phyloP scores from a whole-genome alignment of 148 eudicot species.

The Nyssa sinensis region DNA sequence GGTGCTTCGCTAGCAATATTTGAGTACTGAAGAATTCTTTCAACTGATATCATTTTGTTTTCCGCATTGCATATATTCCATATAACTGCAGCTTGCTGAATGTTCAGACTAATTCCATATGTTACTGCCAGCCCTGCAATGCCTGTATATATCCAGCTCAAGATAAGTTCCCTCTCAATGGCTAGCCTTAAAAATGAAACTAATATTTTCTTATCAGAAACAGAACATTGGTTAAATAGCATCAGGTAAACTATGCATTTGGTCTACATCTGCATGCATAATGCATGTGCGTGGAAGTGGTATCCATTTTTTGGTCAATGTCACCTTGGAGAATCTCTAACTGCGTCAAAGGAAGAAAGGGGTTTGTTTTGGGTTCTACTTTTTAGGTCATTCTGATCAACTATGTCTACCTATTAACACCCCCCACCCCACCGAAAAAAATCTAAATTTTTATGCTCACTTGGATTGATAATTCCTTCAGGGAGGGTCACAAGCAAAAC shows the following conservation, averaged over 20 bases:
- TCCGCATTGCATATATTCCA: slow-evolving; percentile 98
- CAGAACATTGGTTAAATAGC: neutral
- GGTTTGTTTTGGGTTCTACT: neutral
- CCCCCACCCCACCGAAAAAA: no score
- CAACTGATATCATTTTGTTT: slow-evolving; percentile 98
- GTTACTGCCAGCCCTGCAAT: slow-evolving; percentile 97
- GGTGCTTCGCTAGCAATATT: slow-evolving; percentile 86
- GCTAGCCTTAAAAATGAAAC: neutral
- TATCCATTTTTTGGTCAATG: neutral
- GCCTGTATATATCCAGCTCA: slow-evolving; percentile 46
- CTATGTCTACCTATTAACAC: neutral
- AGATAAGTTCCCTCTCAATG: neutral
- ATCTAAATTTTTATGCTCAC: slow-evolving; percentile 35
- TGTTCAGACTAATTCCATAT: slow-evolving; percentile 92
- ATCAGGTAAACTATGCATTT: neutral
- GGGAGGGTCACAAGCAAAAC: slow-evolving; percentile 90
- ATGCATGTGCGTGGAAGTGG: neutral
- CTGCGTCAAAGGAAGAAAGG: neutral
- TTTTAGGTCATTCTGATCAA: neutral
- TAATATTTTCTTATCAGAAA: neutral
- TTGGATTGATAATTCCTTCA: slow-evolving; percentile 89
- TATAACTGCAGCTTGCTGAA: slow-evolving; percentile 88
- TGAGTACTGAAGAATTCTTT: slow-evolving; percentile 91
- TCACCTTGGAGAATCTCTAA: neutral
- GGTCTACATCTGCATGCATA: neutral